A percentile compares a stretch with the other conserved stretches of the same genome.
Evolutionary conservation across 1,139 yeast species (phyloP).

Genomic region (Saccharomycopsis phalli): DNA sequence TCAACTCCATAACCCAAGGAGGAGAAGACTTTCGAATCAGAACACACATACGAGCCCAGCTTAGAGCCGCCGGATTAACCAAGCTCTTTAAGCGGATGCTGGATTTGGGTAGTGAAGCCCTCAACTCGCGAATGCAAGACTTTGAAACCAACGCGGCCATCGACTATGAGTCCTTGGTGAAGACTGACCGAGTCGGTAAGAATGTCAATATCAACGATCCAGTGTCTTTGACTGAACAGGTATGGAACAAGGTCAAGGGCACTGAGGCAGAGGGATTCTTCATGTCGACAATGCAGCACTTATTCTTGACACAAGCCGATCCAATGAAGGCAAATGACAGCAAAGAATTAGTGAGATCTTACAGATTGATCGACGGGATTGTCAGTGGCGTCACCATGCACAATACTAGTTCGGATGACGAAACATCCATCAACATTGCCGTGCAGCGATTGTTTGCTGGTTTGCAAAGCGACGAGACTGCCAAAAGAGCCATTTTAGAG

Average conservation of each 20-base stretch:
- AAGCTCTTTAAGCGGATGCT: constrained; percentile 55
- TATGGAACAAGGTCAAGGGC: constrained; percentile 66
- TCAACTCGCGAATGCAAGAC: constrained; percentile 57
- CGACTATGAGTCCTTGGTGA: constrained; percentile 60
- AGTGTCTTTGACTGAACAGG: constrained; percentile 52
- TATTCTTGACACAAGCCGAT: constrained; percentile 63
- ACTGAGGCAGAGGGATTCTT: constrained; percentile 68
- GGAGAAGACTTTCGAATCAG: constrained; percentile 60
- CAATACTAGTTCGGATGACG: constrained; percentile 49
- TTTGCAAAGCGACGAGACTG: constrained; percentile 87
- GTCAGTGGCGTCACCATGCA: constrained; percentile 74
- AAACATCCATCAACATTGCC: constrained; percentile 73
- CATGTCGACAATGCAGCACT: constrained; percentile 73
- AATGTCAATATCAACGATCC: constrained; percentile 68
- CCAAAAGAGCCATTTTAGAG: constrained; percentile 68
- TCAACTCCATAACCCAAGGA: constrained; percentile 62
- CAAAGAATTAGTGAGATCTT: constrained; percentile 51
- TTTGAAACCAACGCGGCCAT: constrained; percentile 59
- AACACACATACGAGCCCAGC: constrained; percentile 66
- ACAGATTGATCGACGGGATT: constrained; percentile 74
- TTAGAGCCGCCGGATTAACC: constrained; percentile 67
- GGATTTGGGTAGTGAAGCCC: constrained; percentile 51
- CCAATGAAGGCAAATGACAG: constrained; percentile 36
- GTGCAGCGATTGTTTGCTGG: constrained; percentile 70
- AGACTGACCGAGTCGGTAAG: constrained; percentile 51